A percentile compares a stretch with the other conserved stretches of the same genome.
These are phyloP conservation scores for Dryas drummondii DNA, from an alignment of 306 rosid species.

Conservation along the genomic window DNA sequence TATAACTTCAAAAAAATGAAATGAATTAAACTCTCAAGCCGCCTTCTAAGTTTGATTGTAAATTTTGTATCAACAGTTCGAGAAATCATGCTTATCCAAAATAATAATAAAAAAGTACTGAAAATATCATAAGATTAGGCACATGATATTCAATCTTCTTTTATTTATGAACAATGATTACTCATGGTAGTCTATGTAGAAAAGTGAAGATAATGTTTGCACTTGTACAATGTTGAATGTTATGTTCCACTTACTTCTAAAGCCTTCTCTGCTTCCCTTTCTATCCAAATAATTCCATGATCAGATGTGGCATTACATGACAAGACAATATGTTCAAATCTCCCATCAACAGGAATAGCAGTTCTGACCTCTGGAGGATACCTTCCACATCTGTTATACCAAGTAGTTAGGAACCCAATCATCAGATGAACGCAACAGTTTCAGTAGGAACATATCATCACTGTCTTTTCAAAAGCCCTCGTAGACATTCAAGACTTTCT, in stretches of 20 bases:
- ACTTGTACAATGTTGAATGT: conserved; percentile 5
- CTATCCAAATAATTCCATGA: conserved; percentile 90
- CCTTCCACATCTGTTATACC: conserved; percentile 83
- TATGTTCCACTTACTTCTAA: conserved; percentile 61
- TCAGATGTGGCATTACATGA: conserved; percentile 85
- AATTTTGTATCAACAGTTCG: not conserved
- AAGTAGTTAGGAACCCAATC: conserved; percentile 27
- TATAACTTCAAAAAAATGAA: not conserved
- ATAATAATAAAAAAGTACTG: not conserved
- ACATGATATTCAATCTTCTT: not conserved
- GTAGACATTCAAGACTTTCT: not conserved
- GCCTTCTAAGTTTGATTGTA: not conserved
- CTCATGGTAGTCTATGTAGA: not conserved
- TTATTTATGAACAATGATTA: not conserved
- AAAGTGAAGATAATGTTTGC: not conserved
- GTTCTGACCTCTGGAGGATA: conserved; percentile 96
- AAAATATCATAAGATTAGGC: conserved; percentile 6
- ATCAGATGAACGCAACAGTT: conserved; percentile 10
- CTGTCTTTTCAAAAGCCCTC: not conserved
- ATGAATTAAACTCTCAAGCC: not conserved
- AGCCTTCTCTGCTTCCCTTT: conserved; percentile 85
- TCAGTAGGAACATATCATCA: not conserved
- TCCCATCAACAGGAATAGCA: conserved; percentile 98
- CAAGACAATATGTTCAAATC: conserved; percentile 97
- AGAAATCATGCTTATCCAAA: not conserved